phyloP scores from a whole-genome alignment of 345 rosid species.

The Chamaenerion angustifolium region DNA sequence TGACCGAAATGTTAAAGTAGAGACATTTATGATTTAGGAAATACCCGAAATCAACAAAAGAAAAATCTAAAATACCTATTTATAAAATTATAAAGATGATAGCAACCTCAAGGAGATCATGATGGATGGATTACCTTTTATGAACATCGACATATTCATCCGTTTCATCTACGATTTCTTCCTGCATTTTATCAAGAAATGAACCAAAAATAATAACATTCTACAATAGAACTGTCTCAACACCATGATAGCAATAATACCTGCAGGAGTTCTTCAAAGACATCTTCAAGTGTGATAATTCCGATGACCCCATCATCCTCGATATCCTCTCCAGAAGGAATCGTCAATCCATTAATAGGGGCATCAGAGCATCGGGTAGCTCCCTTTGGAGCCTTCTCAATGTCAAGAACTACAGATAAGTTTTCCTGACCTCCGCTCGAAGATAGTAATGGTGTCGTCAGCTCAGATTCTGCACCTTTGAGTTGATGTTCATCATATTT shows the following conservation, averaged over 20 bases:
- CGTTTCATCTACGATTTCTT: slow-evolving; percentile 96
- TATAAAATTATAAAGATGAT: no score
- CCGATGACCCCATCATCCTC: slow-evolving; percentile 92
- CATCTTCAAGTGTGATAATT: slow-evolving; percentile 93
- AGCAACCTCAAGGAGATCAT: not conserved
- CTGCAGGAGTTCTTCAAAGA: slow-evolving; percentile 91
- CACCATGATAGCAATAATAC: slow-evolving; percentile 9
- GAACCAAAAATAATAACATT: no score
- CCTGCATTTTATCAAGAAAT: slow-evolving; percentile 22
- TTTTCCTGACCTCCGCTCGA: slow-evolving; percentile 31
- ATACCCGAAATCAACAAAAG: no score
- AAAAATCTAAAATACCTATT: no score
- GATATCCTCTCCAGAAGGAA: slow-evolving; percentile 40
- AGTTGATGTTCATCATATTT: slow-evolving; percentile 7
- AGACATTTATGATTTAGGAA: no score
- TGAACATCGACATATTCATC: slow-evolving; percentile 96
- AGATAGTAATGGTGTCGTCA: slow-evolving; percentile 52
- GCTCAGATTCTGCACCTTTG: slow-evolving; percentile 19
- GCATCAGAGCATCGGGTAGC: slow-evolving; percentile 10
- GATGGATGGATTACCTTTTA: slow-evolving; percentile 35
- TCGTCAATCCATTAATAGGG: slow-evolving; percentile 28
- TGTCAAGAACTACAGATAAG: slow-evolving; percentile 41
- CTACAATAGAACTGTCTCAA: no score
- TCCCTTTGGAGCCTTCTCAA: slow-evolving; percentile 36
- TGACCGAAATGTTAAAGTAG: no score